phyloP scores from a whole-genome alignment of 768 basidiomycete species.

The Tricholoma sp. region DNA sequence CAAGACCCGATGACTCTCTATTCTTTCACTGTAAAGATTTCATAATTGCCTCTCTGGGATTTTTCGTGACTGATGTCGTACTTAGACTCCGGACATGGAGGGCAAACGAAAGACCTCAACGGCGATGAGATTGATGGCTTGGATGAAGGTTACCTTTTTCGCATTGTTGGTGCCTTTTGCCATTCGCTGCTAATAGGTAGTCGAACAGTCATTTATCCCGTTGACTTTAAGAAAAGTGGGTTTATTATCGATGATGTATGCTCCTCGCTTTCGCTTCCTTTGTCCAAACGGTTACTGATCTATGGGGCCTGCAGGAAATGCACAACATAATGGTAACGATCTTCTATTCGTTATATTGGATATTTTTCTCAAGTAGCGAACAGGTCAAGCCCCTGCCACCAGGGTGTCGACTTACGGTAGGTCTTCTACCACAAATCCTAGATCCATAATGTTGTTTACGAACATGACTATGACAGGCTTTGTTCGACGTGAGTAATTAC shows the following conservation, averaged over 20 bases:
- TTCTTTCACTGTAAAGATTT: slow-evolving; percentile 64
- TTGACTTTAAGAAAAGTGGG: slow-evolving; percentile 74
- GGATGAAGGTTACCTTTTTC: slow-evolving; percentile 55
- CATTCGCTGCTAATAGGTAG: not conserved
- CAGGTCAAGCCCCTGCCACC: slow-evolving; percentile 41
- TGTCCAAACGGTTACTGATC: not conserved
- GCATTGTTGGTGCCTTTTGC: not conserved
- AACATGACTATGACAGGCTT: slow-evolving; percentile 27
- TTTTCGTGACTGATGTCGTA: not conserved
- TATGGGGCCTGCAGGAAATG: slow-evolving; percentile 33
- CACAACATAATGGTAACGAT: slow-evolving; percentile 40
- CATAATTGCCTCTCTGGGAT: not conserved
- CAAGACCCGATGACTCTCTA: slow-evolving; percentile 63
- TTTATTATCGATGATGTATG: slow-evolving; percentile 70
- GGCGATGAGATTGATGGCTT: slow-evolving; percentile 78
- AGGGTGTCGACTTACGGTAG: slow-evolving; percentile 49
- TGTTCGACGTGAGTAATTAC: slow-evolving; percentile 42
- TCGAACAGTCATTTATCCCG: slow-evolving; percentile 71
- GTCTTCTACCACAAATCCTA: slow-evolving; percentile 9
- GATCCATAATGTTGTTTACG: not conserved
- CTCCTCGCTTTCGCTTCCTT: not conserved
- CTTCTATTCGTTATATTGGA: not conserved
- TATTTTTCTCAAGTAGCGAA: not conserved
- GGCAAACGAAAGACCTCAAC: slow-evolving; percentile 72
- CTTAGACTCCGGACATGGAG: slow-evolving; percentile 92